These are phyloP conservation scores for Nemania abortiva DNA, from an alignment of 2,329 filamentous ascomycete species.

Conservation along the genomic window DNA sequence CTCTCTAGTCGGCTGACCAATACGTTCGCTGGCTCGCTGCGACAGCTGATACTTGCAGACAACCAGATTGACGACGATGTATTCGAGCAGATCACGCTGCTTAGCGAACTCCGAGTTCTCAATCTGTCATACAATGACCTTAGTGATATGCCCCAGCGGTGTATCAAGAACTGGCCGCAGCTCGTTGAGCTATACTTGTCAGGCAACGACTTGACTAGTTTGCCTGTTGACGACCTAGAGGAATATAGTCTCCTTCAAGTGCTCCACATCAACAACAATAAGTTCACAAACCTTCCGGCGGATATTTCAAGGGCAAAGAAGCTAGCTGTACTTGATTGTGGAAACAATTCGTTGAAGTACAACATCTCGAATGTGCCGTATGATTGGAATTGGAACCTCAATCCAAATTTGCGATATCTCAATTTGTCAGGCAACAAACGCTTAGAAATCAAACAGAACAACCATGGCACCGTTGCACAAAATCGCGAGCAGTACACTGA, in stretches of 20 bases:
- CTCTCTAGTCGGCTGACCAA: conserved; percentile 82
- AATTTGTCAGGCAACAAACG: conserved; percentile 98
- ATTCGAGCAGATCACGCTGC: conserved; percentile 87
- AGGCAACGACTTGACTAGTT: conserved; percentile 89
- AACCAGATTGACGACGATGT: conserved; percentile 95
- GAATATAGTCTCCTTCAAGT: conserved; percentile 88
- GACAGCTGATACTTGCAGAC: conserved; percentile 89
- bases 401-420: conserved; percentile 92
- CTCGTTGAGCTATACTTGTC: conserved; percentile 94
- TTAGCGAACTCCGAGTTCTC: conserved; percentile 86
- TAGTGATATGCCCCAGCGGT: conserved; percentile 89
- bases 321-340: conserved; percentile 90
- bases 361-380: conserved; percentile 99
- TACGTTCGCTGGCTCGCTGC: conserved; percentile 89
- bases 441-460: conserved; percentile 84
- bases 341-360: conserved; percentile 95
- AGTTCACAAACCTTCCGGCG: conserved; percentile 95
- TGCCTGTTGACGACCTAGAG: conserved; percentile 94
- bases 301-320: conserved; percentile 95
- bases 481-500: conserved; percentile 83
- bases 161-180: conserved; percentile 89
- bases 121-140: conserved; percentile 97
- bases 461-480: conserved; percentile 64
- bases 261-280: conserved; percentile 96
- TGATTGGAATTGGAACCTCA: conserved; percentile 99